Conservation (phyloP, 164 flowering plant genomes). For the Malania oleifera region DNA sequence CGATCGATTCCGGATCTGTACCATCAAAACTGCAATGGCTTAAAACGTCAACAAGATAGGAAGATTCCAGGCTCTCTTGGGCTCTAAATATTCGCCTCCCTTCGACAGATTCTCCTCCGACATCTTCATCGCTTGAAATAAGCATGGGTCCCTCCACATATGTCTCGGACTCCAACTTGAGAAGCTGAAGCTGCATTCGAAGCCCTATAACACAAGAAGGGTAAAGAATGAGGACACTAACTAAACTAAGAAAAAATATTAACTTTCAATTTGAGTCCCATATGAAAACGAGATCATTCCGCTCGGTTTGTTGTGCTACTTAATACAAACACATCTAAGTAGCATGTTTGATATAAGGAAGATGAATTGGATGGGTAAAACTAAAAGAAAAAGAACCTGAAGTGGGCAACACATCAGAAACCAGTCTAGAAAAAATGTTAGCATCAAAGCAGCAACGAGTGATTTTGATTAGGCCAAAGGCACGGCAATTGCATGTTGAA, state of each 20-base stretch:
- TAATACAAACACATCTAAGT: too few species aligned
- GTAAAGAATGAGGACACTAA: neutral
- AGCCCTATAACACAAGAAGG: slow-evolving; percentile 31
- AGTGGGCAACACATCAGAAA: too few species aligned
- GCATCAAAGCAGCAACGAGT: too few species aligned
- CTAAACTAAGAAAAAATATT: neutral
- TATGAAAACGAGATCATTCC: too few species aligned
- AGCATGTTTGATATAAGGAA: too few species aligned
- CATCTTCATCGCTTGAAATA: slow-evolving; percentile 43
- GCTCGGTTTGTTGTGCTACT: too few species aligned
- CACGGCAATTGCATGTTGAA: too few species aligned
- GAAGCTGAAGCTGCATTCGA: slow-evolving; percentile 61
- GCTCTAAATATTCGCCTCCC: slow-evolving; percentile 2
- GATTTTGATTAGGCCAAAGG: too few species aligned
- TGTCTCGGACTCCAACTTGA: slow-evolving; percentile 47
- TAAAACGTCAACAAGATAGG: slow-evolving; percentile 38
- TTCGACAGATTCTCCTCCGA: slow-evolving; percentile 17
- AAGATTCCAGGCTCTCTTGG: slow-evolving; percentile 28
- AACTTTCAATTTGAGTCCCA: neutral
- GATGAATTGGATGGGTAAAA: too few species aligned
- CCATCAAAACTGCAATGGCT: slow-evolving; percentile 24
- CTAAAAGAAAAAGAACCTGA: too few species aligned
- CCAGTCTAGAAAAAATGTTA: too few species aligned
- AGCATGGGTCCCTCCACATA: slow-evolving; percentile 30
- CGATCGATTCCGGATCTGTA: slow-evolving; percentile 24